A percentile compares a stretch with the other conserved stretches of the same genome.
phyloP scores from a whole-genome alignment of 768 basidiomycete genomes.

The Kockovaella imperatae region DNA sequence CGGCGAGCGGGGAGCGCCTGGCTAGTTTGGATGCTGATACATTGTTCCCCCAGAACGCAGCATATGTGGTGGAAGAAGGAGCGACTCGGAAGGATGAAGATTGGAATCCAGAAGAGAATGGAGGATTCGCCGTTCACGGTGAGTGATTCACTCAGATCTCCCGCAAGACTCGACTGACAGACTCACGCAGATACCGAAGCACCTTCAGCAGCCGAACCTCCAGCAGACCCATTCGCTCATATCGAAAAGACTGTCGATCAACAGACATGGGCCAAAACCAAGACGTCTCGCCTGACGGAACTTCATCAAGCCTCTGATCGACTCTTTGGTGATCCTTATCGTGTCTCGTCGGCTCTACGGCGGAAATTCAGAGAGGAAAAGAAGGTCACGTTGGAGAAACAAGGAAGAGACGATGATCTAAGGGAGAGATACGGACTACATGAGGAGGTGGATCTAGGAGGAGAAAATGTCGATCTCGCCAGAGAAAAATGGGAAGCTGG shows the following conservation, averaged over 20 bases:
- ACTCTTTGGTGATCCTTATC: slow-evolving; percentile 78
- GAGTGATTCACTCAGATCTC: slow-evolving; percentile 9
- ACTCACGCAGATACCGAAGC: slow-evolving; percentile 59
- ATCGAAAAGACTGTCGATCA: slow-evolving; percentile 84
- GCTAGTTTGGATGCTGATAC: not conserved
- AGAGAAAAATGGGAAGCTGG: slow-evolving; percentile 55
- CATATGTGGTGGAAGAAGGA: slow-evolving; percentile 84
- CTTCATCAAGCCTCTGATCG: slow-evolving; percentile 69
- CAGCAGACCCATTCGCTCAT: slow-evolving; percentile 75
- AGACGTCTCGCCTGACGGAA: slow-evolving; percentile 70
- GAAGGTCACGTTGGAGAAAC: slow-evolving; percentile 63
- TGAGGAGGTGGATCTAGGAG: slow-evolving; percentile 56
- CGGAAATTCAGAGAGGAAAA: slow-evolving; percentile 82
- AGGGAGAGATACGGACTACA: slow-evolving; percentile 72
- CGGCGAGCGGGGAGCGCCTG: not conserved
- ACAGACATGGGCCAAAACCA: slow-evolving; percentile 62
- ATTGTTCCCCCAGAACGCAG: slow-evolving; percentile 63
- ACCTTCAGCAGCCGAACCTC: slow-evolving; percentile 48
- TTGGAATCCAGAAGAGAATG: slow-evolving; percentile 94
- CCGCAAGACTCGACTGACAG: not conserved
- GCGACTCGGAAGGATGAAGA: slow-evolving; percentile 93
- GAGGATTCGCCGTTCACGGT: slow-evolving; percentile 85
- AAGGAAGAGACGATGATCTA: slow-evolving; percentile 61
- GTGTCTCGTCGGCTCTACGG: slow-evolving; percentile 64
- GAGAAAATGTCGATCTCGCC: slow-evolving; percentile 50